Evolutionary conservation across 148 eudicot genomes (phyloP), one percentile per base, ranked within the genome.

Genomic region (Limonium bicolor): DNA sequence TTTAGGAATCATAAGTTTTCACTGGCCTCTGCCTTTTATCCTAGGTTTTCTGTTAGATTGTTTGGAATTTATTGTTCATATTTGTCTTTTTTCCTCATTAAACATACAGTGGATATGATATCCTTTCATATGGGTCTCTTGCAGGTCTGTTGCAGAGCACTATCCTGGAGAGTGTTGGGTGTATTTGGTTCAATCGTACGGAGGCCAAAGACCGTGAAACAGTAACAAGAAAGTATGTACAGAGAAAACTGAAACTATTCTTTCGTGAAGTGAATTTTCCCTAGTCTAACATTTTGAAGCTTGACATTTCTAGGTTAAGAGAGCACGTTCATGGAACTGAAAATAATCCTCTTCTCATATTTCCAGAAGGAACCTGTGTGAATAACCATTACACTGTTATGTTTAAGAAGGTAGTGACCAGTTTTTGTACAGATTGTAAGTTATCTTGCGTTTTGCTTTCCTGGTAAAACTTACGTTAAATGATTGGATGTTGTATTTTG

Each of bases 311-410:
- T 77, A 90, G 99, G 80, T 71, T 90, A 60, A 76, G 95, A 56
- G 87, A 90, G 38, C 99, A 90, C 44, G 94, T 85, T 27, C 78
- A 73, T 36, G 99, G 94, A 28, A 50, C 86, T 46, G 99, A 90
- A 52, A 90, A 80, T 56, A 90, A 90, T 50, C 95, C 99, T 47
- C 94, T 90, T 65, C 82, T 90, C 28, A 78, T 92, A 62, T 92
- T 92, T 53, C 99, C 99, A 6, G 99, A 92, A 69, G 99, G 95
- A 67, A 92, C 99, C 36, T 85, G 99, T 57, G 99, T 92, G 15
- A 92, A 92, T 58, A 92, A 92, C 73, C 85, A 85, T 44, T 92
- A 81, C 48, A 73, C 77, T 28, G 99, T 92, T 30, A 85, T 92
- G 95, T 92, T 92, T 60, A 92, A 92, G 63, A 92, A 92, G 95